Evolutionary conservation across 2,329 filamentous ascomycete species (phyloP).

Genomic region (Hymenoscyphus infarciens): DNA sequence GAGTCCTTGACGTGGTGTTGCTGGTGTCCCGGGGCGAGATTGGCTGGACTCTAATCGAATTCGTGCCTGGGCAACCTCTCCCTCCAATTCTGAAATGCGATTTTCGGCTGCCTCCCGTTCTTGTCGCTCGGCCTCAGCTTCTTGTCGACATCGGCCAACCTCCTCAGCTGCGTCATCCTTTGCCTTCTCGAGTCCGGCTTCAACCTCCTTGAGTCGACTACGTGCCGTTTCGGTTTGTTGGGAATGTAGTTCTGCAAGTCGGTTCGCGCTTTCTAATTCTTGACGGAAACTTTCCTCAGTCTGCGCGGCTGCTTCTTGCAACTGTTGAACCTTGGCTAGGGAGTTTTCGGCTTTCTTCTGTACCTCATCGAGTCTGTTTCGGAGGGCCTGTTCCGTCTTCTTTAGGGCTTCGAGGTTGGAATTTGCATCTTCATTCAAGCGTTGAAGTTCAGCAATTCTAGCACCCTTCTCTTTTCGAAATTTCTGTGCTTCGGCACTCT

Average conservation of each 20-base stretch:
- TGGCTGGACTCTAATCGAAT: slow-evolving; percentile 39
- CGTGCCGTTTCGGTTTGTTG: slow-evolving; percentile 71
- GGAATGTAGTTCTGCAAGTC: slow-evolving; percentile 78
- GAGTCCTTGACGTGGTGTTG: slow-evolving; percentile 50
- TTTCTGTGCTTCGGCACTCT: slow-evolving; percentile 80
- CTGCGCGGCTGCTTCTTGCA: slow-evolving; percentile 77
- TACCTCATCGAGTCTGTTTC: slow-evolving; percentile 76
- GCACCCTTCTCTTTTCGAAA: slow-evolving; percentile 93
- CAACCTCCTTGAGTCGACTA: slow-evolving; percentile 66
- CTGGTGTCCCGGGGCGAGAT: slow-evolving; percentile 43
- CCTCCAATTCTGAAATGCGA: slow-evolving; percentile 62
- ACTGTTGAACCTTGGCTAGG: slow-evolving; percentile 74
- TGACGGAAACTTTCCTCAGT: slow-evolving; percentile 84
- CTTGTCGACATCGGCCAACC: slow-evolving; percentile 49
- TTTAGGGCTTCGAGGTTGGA: slow-evolving; percentile 74
- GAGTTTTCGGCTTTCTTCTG: slow-evolving; percentile 85
- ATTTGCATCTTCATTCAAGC: slow-evolving; percentile 79
- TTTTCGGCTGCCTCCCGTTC: slow-evolving; percentile 60
- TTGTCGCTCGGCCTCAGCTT: slow-evolving; percentile 52
- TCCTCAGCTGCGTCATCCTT: slow-evolving; percentile 61
- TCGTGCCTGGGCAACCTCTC: slow-evolving; percentile 54
- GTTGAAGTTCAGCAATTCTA: slow-evolving; percentile 82
- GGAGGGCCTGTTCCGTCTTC: slow-evolving; percentile 75
- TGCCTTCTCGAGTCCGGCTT: slow-evolving; percentile 55
- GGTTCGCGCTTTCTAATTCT: slow-evolving; percentile 75